Percentiles rank a stretch among this genome's conserved stretches.
phyloP scores from a whole-genome alignment of 805 yeast genomes.

The Candida taoyuanica region DNA sequence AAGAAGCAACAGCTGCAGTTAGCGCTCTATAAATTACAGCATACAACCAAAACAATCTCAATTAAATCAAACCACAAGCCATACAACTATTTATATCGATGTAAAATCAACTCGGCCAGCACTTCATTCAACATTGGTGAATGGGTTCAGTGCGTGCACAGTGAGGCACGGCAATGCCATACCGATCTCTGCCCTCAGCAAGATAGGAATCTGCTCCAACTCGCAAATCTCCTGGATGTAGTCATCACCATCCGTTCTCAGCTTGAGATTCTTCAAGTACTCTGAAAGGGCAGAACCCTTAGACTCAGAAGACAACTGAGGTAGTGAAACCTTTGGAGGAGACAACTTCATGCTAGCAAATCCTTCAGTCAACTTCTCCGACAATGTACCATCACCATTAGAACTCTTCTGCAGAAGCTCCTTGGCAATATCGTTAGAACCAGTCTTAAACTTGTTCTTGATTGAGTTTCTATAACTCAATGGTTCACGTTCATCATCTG shows the following conservation, averaged over 20 bases:
- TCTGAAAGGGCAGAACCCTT: conserved; percentile 39
- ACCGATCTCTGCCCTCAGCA: conserved; percentile 87
- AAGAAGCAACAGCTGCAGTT: too few relatives aligned
- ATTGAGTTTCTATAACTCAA: conserved; percentile 73
- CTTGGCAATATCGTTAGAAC: conserved; percentile 68
- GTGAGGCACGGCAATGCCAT: conserved; percentile 95
- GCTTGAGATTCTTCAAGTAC: conserved; percentile 51
- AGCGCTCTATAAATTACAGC: too few relatives aligned
- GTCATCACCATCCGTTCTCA: conserved; percentile 56
- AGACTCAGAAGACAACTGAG: conserved; percentile 26
- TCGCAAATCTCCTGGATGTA: conserved; percentile 80
- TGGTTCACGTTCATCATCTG: conserved; percentile 82
- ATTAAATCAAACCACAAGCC: background rate
- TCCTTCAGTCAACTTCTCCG: conserved; percentile 42
- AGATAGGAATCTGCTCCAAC: conserved; percentile 72
- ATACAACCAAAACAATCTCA: too few relatives aligned
- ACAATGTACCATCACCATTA: conserved; percentile 18
- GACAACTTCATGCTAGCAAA: conserved; percentile 45
- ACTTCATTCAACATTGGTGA: conserved; percentile 32
- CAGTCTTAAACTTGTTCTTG: conserved; percentile 70
- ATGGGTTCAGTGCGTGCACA: conserved; percentile 88
- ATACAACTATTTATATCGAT: background rate
- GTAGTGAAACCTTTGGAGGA: conserved; percentile 31
- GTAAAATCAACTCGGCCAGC: background rate
- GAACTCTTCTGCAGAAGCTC: conserved; percentile 36